Conservation (phyloP, 208 protist genomes). For the Wallacemonas sp. region DNA sequence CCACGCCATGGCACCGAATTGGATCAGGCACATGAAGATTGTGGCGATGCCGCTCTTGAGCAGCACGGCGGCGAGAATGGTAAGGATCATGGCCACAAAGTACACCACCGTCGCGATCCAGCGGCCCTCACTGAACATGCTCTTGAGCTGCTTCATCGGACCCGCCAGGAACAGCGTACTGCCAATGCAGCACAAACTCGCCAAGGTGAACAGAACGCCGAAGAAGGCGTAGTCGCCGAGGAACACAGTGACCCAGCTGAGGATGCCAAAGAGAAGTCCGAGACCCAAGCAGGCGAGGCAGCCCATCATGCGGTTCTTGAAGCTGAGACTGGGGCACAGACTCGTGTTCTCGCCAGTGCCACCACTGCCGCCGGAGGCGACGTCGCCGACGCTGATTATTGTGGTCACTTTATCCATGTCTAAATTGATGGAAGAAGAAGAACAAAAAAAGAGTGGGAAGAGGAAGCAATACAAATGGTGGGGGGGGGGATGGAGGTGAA, state of each 20-base stretch:
- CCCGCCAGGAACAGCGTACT: constrained; percentile 82
- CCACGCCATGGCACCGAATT: constrained; percentile 76
- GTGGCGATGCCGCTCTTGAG: constrained; percentile 58
- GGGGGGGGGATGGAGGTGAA: no score
- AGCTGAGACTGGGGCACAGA: constrained; percentile 80
- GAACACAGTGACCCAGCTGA: constrained; percentile 72
- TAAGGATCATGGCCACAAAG: constrained; percentile 67
- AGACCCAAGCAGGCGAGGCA: constrained; percentile 51
- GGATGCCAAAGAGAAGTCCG: constrained; percentile 55
- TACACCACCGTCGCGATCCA: constrained; percentile 79
- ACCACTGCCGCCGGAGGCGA: constrained; percentile 2
- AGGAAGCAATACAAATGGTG: neutral
- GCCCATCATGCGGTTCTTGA: constrained; percentile 70
- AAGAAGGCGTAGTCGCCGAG: constrained; percentile 66
- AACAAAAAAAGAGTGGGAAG: neutral
- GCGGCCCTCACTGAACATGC: constrained; percentile 81
- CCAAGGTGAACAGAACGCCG: constrained; percentile 73
- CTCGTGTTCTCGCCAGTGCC: constrained; percentile 39
- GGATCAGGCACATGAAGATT: constrained; percentile 66
- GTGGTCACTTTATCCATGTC: constrained; percentile 51
- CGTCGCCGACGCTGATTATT: constrained; percentile 42
- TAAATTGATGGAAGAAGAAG: neutral
- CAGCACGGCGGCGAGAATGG: constrained; percentile 63
- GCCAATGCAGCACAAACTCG: constrained; percentile 53
- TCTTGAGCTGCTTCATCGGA: constrained; percentile 69